These are phyloP conservation scores for Spongiforma sp. DNA, from an alignment of 1,284 basidiomycete genomes.

Conservation along the genomic window DNA sequence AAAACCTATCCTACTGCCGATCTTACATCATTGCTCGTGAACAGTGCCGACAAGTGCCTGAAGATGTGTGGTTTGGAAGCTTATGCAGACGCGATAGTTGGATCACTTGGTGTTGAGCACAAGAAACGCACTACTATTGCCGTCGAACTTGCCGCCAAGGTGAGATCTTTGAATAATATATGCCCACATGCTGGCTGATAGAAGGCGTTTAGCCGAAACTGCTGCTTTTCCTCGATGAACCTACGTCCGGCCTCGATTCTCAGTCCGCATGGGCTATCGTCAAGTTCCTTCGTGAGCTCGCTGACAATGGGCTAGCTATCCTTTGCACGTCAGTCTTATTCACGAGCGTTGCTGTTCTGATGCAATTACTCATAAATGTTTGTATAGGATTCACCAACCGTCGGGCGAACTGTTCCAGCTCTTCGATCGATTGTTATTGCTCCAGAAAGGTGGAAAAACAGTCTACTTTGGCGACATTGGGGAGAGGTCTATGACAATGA, in stretches of 20 bases:
- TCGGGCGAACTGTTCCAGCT: conserved; percentile 70
- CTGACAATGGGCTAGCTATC: conserved; percentile 76
- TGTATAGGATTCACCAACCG: conserved; percentile 45
- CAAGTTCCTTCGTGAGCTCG: conserved; percentile 76
- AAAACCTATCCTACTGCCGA: neutral
- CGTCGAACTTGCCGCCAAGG: conserved; percentile 80
- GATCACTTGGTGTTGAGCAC: conserved; percentile 75
- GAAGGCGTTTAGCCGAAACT: conserved; percentile 58
- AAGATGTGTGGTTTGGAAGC: conserved; percentile 77
- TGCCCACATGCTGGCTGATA: neutral
- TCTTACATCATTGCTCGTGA: neutral
- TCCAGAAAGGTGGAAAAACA: conserved; percentile 70
- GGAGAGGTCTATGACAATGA: conserved; percentile 55
- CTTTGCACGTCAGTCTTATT: conserved; percentile 67
- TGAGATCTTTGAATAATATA: conserved; percentile 17
- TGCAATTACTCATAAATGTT: neutral
- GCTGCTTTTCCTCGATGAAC: conserved; percentile 84
- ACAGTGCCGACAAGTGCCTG: conserved; percentile 76
- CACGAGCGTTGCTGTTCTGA: conserved; percentile 17
- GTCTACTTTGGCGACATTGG: conserved; percentile 83
- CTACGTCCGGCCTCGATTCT: conserved; percentile 87
- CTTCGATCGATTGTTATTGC: conserved; percentile 66
- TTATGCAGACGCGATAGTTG: conserved; percentile 80
- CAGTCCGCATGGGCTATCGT: conserved; percentile 90
- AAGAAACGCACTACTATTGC: conserved; percentile 82